Conservation (phyloP, 2,329 filamentous ascomycete species). For the Claviceps sp. region DNA sequence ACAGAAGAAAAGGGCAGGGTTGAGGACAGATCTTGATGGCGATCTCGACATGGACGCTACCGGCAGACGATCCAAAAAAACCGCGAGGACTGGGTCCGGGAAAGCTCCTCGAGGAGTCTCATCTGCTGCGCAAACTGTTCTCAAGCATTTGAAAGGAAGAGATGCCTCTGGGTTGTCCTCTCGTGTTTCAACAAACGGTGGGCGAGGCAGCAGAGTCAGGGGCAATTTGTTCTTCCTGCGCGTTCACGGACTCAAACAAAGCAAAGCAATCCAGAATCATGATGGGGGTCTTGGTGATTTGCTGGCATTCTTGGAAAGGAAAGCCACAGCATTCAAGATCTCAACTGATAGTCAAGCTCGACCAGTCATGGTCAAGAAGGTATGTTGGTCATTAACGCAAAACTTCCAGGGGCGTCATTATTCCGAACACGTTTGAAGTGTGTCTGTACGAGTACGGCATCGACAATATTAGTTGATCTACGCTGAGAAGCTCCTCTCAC, state of each 20-base stretch:
- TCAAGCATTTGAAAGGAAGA: conserved; percentile 27
- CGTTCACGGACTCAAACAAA: conserved; percentile 51
- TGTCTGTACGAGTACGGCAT: conserved; percentile 1
- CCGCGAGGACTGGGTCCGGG: conserved; percentile 13
- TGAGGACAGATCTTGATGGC: conserved; percentile 39
- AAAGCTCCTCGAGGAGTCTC: conserved; percentile 17
- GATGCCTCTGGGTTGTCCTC: conserved; percentile 20
- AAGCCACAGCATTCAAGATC: conserved; percentile 43
- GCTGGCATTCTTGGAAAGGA: conserved; percentile 57
- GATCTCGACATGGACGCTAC: conserved; percentile 44
- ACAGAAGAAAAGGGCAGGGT: conserved; percentile 31
- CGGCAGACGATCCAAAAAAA: conserved; percentile 21
- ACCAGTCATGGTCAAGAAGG: conserved; percentile 58
- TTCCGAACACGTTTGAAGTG: conserved; percentile 2
- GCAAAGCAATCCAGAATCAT: conserved; percentile 52
- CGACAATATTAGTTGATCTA: not conserved
- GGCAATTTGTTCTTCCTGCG: conserved; percentile 24
- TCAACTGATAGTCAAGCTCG: conserved; percentile 29
- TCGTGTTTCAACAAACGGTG: conserved; percentile 19
- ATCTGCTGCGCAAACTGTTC: conserved; percentile 28
- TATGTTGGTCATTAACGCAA: conserved; percentile 41
- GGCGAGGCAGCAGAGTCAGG: conserved; percentile 17
- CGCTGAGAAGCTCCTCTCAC: not conserved
- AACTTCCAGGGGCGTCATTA: conserved; percentile 5
- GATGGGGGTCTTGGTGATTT: conserved; percentile 55